phyloP scores from a whole-genome alignment of 2,329 filamentous ascomycete species.

The Penicillium sp. region DNA sequence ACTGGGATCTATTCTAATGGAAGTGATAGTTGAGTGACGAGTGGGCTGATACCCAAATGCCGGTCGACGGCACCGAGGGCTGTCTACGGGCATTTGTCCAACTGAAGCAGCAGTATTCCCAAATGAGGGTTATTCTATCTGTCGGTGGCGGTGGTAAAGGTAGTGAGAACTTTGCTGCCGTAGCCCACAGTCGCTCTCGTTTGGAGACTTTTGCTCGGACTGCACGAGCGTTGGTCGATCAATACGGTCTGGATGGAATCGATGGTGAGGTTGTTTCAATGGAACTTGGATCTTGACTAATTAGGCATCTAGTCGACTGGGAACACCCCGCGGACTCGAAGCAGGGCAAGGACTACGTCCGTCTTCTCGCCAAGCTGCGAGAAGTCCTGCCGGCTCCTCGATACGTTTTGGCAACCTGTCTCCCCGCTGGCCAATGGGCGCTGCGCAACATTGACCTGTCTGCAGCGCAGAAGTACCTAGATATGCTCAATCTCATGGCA shows the following conservation, averaged over 20 bases:
- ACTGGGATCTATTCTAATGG: slow-evolving; percentile 2
- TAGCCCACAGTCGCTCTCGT: slow-evolving; percentile 57
- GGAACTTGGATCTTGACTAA: neutral
- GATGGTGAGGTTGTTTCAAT: slow-evolving; percentile 56
- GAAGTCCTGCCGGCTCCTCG: slow-evolving; percentile 62
- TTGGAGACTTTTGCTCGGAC: slow-evolving; percentile 68
- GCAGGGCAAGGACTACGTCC: slow-evolving; percentile 66
- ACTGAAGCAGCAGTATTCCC: slow-evolving; percentile 65
- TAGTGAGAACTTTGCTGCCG: slow-evolving; percentile 61
- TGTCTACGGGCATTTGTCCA: slow-evolving; percentile 69
- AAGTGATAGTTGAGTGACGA: slow-evolving; percentile 66
- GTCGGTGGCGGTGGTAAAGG: slow-evolving; percentile 65
- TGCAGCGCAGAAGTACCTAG: slow-evolving; percentile 60
- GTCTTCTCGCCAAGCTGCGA: slow-evolving; percentile 63
- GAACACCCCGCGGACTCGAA: slow-evolving; percentile 64
- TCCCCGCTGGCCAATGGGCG: slow-evolving; percentile 63
- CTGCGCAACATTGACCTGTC: slow-evolving; percentile 66
- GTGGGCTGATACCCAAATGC: slow-evolving; percentile 68
- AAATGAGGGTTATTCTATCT: slow-evolving; percentile 71
- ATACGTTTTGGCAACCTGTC: slow-evolving; percentile 66
- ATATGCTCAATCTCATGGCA: slow-evolving; percentile 72
- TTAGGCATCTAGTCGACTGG: slow-evolving; percentile 64
- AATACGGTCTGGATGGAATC: slow-evolving; percentile 68
- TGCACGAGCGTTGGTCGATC: slow-evolving; percentile 62
- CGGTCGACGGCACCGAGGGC: slow-evolving; percentile 66